These are phyloP conservation scores for Lodderomyces theae DNA, from an alignment of 1,139 yeast genomes.

Conservation along the genomic window DNA sequence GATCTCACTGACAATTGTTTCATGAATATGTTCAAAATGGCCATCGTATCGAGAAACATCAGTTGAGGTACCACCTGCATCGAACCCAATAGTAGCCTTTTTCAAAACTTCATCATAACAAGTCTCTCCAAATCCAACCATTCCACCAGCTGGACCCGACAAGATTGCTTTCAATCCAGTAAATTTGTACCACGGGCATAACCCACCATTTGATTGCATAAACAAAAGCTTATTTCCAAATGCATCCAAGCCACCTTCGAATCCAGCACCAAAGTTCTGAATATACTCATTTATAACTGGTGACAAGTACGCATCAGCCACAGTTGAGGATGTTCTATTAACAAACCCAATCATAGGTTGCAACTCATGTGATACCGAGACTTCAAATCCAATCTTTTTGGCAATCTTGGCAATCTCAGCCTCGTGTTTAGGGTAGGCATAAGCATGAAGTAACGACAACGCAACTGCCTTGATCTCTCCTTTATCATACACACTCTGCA, in stretches of 20 bases:
- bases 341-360: constrained; percentile 49
- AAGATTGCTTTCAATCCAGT: constrained; percentile 47
- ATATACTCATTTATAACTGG: constrained; percentile 37
- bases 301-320: constrained; percentile 45
- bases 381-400: constrained; percentile 33
- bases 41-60: constrained; percentile 45
- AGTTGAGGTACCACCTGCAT: constrained; percentile 50
- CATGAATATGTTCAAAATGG: constrained; percentile 39
- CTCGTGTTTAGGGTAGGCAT: constrained; percentile 42
- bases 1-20: constrained; percentile 44
- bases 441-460: constrained; percentile 39
- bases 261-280: constrained; percentile 38
- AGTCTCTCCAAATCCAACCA: constrained; percentile 49
- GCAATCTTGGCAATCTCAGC: constrained; percentile 34
- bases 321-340: constrained; percentile 43
- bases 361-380: constrained; percentile 40
- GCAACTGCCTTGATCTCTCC: constrained; percentile 36
- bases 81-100: constrained; percentile 45
- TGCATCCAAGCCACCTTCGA: constrained; percentile 43
- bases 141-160: constrained; percentile 52
- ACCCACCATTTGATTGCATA: constrained; percentile 51
- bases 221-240: constrained; percentile 43
- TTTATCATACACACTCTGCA: constrained; percentile 23
- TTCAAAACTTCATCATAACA: constrained; percentile 32
- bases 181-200: constrained; percentile 48